phyloP scores from a whole-genome alignment of 2,329 filamentous ascomycete species.

The Metarhizium sp. region DNA sequence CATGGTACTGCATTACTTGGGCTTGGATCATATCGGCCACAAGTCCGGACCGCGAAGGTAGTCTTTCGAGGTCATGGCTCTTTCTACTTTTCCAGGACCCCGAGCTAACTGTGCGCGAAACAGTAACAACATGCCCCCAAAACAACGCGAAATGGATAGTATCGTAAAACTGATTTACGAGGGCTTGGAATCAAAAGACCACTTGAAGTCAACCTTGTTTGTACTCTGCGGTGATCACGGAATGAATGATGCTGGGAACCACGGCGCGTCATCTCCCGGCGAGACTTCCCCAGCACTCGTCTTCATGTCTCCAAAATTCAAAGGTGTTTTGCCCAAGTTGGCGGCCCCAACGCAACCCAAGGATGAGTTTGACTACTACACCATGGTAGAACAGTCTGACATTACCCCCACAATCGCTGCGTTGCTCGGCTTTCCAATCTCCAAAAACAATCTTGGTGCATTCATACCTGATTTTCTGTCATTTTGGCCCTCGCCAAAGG shows the following conservation, averaged over 20 bases:
- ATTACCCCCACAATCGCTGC: slow-evolving; percentile 82
- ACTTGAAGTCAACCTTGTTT: slow-evolving; percentile 71
- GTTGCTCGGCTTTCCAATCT: slow-evolving; percentile 77
- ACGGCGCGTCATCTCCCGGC: slow-evolving; percentile 85
- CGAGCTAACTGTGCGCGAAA: slow-evolving; percentile 2
- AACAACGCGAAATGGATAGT: slow-evolving; percentile 87
- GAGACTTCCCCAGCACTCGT: slow-evolving; percentile 90
- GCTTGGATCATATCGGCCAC: slow-evolving; percentile 94
- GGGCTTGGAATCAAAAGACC: slow-evolving; percentile 59
- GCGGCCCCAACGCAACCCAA: slow-evolving; percentile 47
- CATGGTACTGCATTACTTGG: slow-evolving; percentile 91
- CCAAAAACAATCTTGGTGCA: slow-evolving; percentile 82
- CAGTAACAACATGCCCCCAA: slow-evolving; percentile 83
- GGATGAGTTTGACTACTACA: slow-evolving; percentile 76
- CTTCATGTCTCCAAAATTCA: slow-evolving; percentile 81
- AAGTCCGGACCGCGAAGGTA: slow-evolving; percentile 83
- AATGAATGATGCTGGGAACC: slow-evolving; percentile 99
- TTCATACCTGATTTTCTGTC: slow-evolving; percentile 71
- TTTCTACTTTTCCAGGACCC: too few relatives aligned
- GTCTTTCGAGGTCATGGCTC: slow-evolving; percentile 1
- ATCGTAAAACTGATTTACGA: slow-evolving; percentile 69
- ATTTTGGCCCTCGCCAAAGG: slow-evolving; percentile 52
- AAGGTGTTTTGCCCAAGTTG: slow-evolving; percentile 35
- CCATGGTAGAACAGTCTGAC: slow-evolving; percentile 84
- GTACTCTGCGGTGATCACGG: slow-evolving; percentile 90